Percentiles rank a stretch among this genome's conserved stretches.
Conservation (phyloP, 768 basidiomycete species). For the Amylocystis lapponica region DNA sequence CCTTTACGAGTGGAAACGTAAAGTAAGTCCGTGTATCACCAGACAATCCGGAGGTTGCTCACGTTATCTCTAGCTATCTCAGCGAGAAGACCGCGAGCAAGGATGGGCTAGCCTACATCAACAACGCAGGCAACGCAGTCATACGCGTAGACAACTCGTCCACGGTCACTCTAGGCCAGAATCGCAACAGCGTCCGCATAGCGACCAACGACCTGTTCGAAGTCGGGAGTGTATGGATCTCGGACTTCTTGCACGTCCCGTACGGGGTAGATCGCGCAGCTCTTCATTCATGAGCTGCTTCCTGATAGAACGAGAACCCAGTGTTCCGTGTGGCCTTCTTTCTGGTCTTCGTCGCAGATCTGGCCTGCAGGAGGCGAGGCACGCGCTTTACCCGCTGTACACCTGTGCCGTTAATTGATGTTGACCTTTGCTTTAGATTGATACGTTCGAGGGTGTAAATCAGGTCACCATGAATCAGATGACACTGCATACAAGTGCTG, state of each 20-base stretch:
- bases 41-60: background rate
- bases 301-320: too few species aligned
- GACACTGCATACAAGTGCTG: conserved; percentile 64
- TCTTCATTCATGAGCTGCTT: conserved; percentile 53
- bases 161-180: conserved; percentile 41
- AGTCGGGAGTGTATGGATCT: conserved; percentile 52
- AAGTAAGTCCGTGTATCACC: conserved; percentile 29
- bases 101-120: conserved; percentile 54
- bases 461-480: conserved; percentile 57
- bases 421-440: conserved; percentile 24
- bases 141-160: conserved; percentile 73
- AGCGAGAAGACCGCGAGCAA: conserved; percentile 37
- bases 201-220: conserved; percentile 46
- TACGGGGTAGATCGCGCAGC: conserved; percentile 59
- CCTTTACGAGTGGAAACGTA: conserved; percentile 62
- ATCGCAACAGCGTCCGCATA: conserved; percentile 67
- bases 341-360: conserved; percentile 46
- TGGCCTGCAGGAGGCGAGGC: conserved; percentile 61
- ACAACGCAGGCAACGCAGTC: conserved; percentile 65
- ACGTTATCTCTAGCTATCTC: conserved; percentile 36
- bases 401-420: conserved; percentile 32
- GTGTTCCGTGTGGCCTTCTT: conserved; percentile 73
- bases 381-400: conserved; percentile 6
- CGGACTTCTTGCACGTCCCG: conserved; percentile 62
- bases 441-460: conserved; percentile 83